Evolutionary conservation across 805 yeast species (phyloP).

Genomic region (Kluyveromyces siamensis): DNA sequence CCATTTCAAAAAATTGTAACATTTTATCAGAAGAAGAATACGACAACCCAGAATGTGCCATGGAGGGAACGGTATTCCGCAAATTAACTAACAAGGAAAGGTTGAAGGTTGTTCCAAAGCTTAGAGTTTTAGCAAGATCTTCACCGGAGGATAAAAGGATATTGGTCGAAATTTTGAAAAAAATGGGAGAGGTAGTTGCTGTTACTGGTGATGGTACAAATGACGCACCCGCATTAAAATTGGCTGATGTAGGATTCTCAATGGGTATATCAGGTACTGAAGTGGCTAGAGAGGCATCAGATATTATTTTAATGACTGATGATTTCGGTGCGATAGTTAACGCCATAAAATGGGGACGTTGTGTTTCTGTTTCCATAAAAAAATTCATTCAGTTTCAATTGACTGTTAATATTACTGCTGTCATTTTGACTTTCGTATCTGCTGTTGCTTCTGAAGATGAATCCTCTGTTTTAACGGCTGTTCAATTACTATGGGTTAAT

Average conservation of each 20-base stretch:
- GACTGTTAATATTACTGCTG: slow-evolving; percentile 97
- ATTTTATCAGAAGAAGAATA: slow-evolving; percentile 44
- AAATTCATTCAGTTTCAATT: slow-evolving; percentile 94
- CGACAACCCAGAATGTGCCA: slow-evolving; percentile 48
- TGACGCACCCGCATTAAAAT: slow-evolving; percentile 94
- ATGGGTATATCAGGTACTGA: slow-evolving; percentile 99
- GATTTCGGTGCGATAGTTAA: slow-evolving; percentile 91
- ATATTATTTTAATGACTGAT: slow-evolving; percentile 86
- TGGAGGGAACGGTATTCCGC: slow-evolving; percentile 93
- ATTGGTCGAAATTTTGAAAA: slow-evolving; percentile 71
- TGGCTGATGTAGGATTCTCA: slow-evolving; percentile 96
- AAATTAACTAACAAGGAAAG: slow-evolving; percentile 51
- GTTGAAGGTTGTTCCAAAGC: slow-evolving; percentile 51
- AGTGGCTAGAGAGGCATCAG: slow-evolving; percentile 96
- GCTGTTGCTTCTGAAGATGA: slow-evolving; percentile 80
- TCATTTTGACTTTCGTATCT: slow-evolving; percentile 82
- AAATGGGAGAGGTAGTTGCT: slow-evolving; percentile 88
- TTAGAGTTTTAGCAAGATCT: slow-evolving; percentile 85
- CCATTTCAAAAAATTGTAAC: slow-evolving; percentile 82
- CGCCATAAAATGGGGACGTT: slow-evolving; percentile 98
- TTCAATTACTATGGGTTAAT: slow-evolving; percentile 94
- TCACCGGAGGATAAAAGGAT: slow-evolving; percentile 92
- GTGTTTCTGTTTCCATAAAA: slow-evolving; percentile 88
- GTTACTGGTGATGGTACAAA: slow-evolving; percentile 99
- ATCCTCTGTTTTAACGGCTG: slow-evolving; percentile 88